Percentiles rank a stretch among this genome's conserved stretches.
These are phyloP conservation scores for Aspergillus oerlinghausenensis DNA, from an alignment of 2,329 filamentous ascomycete genomes.

Conservation along the genomic window DNA sequence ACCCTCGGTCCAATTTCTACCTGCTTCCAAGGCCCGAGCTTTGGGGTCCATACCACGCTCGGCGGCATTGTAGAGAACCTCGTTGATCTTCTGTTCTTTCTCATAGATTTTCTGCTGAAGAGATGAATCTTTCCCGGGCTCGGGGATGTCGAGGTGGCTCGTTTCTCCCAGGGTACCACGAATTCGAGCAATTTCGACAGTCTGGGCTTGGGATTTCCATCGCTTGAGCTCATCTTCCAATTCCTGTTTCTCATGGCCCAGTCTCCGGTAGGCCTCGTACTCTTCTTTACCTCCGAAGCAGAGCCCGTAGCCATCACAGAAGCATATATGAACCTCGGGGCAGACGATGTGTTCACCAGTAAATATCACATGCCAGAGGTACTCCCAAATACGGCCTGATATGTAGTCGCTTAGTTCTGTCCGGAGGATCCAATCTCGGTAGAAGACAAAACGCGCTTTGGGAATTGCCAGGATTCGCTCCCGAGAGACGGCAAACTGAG, in stretches of 20 bases:
- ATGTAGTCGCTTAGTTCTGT: slow-evolving; percentile 53
- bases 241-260: slow-evolving; percentile 41
- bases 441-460: slow-evolving; percentile 50
- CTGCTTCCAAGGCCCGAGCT: slow-evolving; percentile 49
- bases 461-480: slow-evolving; percentile 54
- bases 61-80: slow-evolving; percentile 42
- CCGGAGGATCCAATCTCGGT: slow-evolving; percentile 58
- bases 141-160: slow-evolving; percentile 32
- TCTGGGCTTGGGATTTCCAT: slow-evolving; percentile 39
- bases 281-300: slow-evolving; percentile 53
- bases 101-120: slow-evolving; percentile 43
- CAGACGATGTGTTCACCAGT: slow-evolving; percentile 45
- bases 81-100: slow-evolving; percentile 40
- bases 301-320: slow-evolving; percentile 60
- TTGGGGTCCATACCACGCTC: slow-evolving; percentile 49
- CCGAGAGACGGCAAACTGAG: slow-evolving; percentile 58
- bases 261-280: slow-evolving; percentile 47
- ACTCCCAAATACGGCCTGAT: slow-evolving; percentile 59
- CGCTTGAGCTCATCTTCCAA: slow-evolving; percentile 32
- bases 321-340: slow-evolving; percentile 52
- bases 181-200: slow-evolving; percentile 23
- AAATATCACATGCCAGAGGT: slow-evolving; percentile 61
- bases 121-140: slow-evolving; percentile 40
- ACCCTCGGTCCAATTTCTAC: slow-evolving; percentile 52
- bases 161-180: slow-evolving; percentile 20